phyloP scores from a whole-genome alignment of 768 basidiomycete species.

The Hericium coralloides region DNA sequence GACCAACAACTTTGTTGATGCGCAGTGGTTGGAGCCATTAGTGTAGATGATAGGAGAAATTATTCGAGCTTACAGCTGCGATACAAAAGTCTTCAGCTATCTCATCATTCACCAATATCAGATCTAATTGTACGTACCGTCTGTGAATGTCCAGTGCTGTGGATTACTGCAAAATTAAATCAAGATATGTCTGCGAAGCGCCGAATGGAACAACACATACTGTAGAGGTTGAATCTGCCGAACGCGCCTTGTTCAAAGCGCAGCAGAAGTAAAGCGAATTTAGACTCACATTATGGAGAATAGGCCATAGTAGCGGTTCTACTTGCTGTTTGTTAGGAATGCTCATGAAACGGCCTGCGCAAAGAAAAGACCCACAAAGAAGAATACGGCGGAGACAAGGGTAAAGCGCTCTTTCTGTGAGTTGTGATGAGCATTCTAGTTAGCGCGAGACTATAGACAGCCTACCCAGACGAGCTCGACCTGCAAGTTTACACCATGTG shows the following conservation, averaged over 20 bases:
- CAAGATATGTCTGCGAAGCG: too few relatives aligned
- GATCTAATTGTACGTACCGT: background rate
- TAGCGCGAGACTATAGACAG: too few relatives aligned
- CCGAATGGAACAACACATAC: background rate
- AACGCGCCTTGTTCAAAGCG: background rate
- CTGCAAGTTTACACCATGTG: background rate
- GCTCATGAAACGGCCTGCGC: background rate
- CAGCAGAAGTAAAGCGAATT: background rate
- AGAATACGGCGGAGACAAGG: background rate
- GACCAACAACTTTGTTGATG: too few relatives aligned
- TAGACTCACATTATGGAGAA: background rate
- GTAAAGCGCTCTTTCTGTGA: background rate
- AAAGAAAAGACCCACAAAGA: background rate
- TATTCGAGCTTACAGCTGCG: too few relatives aligned
- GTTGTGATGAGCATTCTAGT: background rate
- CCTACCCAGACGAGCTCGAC: background rate
- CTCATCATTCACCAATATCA: too few relatives aligned
- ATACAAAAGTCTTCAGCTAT: too few relatives aligned
- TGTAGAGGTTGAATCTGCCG: background rate
- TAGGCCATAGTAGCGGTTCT: background rate
- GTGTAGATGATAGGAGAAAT: too few relatives aligned
- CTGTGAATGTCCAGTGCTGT: background rate
- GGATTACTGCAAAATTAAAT: too few relatives aligned
- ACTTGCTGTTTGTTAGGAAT: background rate
- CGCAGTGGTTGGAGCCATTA: too few relatives aligned